A percentile compares a stretch with the other conserved stretches of the same genome.
Evolutionary conservation across 495 filamentous ascomycete genomes (phyloP).

Genomic region (Aspergillus biplanus): DNA sequence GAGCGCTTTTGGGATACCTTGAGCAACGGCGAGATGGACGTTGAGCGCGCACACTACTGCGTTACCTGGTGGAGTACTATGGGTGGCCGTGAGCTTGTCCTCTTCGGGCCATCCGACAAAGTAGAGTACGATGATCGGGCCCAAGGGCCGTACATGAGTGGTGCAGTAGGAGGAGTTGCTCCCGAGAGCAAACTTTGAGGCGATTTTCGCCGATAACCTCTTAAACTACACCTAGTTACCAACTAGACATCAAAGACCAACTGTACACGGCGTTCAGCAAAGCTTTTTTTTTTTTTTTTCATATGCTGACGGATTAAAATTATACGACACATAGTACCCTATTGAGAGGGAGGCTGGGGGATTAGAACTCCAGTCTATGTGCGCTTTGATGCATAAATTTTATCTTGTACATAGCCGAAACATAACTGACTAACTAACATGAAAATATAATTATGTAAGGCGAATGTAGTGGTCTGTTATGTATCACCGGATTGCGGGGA

Average conservation of each 20-base stretch:
- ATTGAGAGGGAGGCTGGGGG: not conserved
- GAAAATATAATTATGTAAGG: too few species aligned
- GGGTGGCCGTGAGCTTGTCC: conserved; percentile 67
- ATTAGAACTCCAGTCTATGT: not conserved
- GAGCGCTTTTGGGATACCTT: conserved; percentile 85
- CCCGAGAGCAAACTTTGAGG: conserved; percentile 48
- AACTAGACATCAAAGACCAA: too few species aligned
- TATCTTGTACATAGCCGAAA: conserved; percentile 20
- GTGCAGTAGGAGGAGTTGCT: conserved; percentile 50
- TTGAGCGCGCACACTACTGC: conserved; percentile 77
- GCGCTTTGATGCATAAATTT: not conserved
- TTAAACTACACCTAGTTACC: not conserved
- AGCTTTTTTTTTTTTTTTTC: not conserved
- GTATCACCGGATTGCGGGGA: conserved; percentile 64
- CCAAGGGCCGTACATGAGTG: conserved; percentile 60
- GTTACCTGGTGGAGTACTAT: conserved; percentile 85
- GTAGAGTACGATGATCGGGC: conserved; percentile 24
- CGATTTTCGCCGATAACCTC: too few species aligned
- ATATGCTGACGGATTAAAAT: too few species aligned
- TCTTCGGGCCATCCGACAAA: conserved; percentile 53
- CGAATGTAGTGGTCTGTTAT: too few species aligned
- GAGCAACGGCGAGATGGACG: conserved; percentile 87
- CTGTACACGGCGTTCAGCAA: too few species aligned
- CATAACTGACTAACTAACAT: too few species aligned
- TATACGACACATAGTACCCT: not conserved